These are phyloP conservation scores for Hanseniaspora jakobsenii DNA, from an alignment of 805 yeast species.

Conservation along the genomic window DNA sequence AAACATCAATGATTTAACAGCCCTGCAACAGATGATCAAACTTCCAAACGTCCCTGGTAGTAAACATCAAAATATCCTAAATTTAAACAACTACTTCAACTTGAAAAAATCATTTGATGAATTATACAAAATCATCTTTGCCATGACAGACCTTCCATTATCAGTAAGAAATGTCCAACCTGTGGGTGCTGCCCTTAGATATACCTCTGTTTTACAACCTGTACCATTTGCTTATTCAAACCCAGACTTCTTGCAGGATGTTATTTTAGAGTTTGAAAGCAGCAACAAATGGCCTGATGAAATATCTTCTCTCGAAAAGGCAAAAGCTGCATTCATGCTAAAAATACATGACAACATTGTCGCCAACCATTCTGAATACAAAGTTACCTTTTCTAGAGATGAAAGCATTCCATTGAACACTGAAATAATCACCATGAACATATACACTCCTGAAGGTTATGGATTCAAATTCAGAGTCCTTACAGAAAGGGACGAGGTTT, in stretches of 20 bases:
- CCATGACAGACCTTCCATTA: conserved; percentile 51
- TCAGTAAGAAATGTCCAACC: conserved; percentile 61
- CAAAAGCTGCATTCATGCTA: conserved; percentile 79
- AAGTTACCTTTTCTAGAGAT: conserved; percentile 54
- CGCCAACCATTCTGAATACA: conserved; percentile 40
- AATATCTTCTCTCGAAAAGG: conserved; percentile 65
- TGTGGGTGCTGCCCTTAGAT: conserved; percentile 60
- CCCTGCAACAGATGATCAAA: conserved; percentile 45
- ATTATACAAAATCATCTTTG: conserved; percentile 40
- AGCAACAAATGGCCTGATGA: conserved; percentile 96
- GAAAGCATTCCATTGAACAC: conserved; percentile 53
- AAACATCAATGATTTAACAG: conserved; percentile 28
- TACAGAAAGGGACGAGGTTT: conserved; percentile 71
- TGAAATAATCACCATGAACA: conserved; percentile 44
- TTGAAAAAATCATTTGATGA: conserved; percentile 46
- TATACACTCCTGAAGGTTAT: conserved; percentile 79
- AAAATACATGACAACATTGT: conserved; percentile 44
- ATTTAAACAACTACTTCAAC: conserved; percentile 33
- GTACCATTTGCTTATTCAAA: conserved; percentile 65
- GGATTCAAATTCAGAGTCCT: conserved; percentile 68
- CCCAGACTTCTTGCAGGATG: conserved; percentile 71
- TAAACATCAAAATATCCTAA: conserved; percentile 38
- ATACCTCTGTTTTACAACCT: conserved; percentile 65
- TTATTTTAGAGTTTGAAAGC: conserved; percentile 74
- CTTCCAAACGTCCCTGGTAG: conserved; percentile 49